Percentiles rank a stretch among this genome's conserved stretches.
Evolutionary conservation across 768 basidiomycete genomes (phyloP).

Genomic region (Lactarius sanguifluus): DNA sequence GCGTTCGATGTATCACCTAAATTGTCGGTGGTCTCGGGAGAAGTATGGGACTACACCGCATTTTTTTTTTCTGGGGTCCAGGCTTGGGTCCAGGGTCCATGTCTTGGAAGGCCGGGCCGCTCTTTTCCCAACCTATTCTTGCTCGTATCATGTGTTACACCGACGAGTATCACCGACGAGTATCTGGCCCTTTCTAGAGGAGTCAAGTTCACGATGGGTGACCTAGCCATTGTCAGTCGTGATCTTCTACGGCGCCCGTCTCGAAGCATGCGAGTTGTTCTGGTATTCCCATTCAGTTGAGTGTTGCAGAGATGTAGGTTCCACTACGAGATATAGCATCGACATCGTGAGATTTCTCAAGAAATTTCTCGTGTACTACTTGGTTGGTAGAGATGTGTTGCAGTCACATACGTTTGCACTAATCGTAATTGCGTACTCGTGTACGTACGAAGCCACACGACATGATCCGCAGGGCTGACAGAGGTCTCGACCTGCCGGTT

Average conservation of each 20-base stretch:
- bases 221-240: background rate
- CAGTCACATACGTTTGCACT: slow-evolving; percentile 4
- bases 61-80: too few relatives aligned
- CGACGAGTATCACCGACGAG: background rate
- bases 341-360: background rate
- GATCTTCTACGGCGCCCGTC: background rate
- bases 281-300: background rate
- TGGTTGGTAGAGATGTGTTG: background rate
- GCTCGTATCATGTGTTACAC: background rate
- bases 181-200: background rate
- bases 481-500: slow-evolving; percentile 10
- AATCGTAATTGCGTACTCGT: slow-evolving; percentile 8
- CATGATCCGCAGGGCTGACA: slow-evolving; percentile 18
- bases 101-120: slow-evolving; percentile 14
- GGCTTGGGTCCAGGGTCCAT: too few relatives aligned
- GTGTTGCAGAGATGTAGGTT: slow-evolving; percentile 1
- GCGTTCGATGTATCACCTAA: slow-evolving; percentile 1
- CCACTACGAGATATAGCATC: slow-evolving; percentile 1
- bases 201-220: background rate
- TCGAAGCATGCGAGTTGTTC: background rate
- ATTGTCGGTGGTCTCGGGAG: background rate
- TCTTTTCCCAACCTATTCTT: background rate
- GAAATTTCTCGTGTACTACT: slow-evolving; percentile 11
- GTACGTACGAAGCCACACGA: slow-evolving; percentile 24
- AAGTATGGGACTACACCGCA: background rate